Percentiles rank a stretch among this genome's conserved stretches.
phyloP scores from a whole-genome alignment of 352 stramenopile species.

The Pythium scleroteichum region DNA sequence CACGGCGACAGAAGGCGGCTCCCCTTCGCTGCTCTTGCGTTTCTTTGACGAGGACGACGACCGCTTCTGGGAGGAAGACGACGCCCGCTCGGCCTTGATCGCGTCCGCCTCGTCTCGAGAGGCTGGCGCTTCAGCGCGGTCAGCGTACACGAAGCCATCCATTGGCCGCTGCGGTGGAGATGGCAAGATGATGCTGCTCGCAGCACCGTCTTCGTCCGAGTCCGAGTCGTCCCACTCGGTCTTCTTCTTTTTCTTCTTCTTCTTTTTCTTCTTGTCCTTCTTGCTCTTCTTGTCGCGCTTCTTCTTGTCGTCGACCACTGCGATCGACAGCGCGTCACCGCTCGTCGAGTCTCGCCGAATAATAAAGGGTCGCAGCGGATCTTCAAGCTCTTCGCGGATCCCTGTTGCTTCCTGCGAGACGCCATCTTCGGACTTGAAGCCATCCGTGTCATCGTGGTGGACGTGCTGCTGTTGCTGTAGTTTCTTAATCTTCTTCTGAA shows the following conservation, averaged over 20 bases:
- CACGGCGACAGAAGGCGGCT: neutral
- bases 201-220: conserved; percentile 51
- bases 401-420: neutral
- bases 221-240: conserved; percentile 49
- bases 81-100: neutral
- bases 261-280: conserved; percentile 56
- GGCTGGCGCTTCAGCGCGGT: conserved; percentile 5
- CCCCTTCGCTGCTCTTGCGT: conserved; percentile 29
- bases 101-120: neutral
- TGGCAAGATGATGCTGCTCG: conserved; percentile 29
- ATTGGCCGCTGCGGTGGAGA: conserved; percentile 30
- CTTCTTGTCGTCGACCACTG: conserved; percentile 26
- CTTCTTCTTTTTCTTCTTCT: conserved; percentile 60
- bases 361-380: conserved; percentile 6
- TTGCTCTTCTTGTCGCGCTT: conserved; percentile 43
- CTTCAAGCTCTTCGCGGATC: neutral
- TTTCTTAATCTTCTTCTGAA: conserved; percentile 47
- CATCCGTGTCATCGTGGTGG: neutral
- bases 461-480: conserved; percentile 23
- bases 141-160: conserved; percentile 35
- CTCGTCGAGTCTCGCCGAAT: conserved; percentile 12
- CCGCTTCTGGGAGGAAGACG: conserved; percentile 16
- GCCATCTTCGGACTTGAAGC: neutral
- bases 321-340: neutral
- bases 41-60: conserved; percentile 29